Conservation (phyloP, 176 grass and related monocot species). For the Phyllostachys edulis region DNA sequence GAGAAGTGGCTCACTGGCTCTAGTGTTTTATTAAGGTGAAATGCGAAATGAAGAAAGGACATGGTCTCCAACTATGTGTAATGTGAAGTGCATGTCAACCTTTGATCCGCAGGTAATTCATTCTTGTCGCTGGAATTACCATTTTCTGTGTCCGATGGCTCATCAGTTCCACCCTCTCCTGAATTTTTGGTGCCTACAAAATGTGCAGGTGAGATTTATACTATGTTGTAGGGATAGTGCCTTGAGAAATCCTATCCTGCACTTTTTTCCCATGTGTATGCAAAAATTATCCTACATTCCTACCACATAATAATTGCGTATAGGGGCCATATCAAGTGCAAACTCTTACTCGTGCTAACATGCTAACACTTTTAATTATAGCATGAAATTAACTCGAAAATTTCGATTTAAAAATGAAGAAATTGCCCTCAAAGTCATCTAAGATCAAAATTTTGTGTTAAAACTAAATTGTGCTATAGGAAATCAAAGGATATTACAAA, state of each 20-base stretch:
- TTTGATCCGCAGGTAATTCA: constrained; percentile 40
- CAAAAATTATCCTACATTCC: background rate
- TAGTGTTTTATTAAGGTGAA: background rate
- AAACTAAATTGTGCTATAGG: background rate
- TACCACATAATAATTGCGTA: background rate
- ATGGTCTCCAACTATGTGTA: constrained; percentile 41
- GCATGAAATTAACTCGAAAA: background rate
- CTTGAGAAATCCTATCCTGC: constrained; percentile 22
- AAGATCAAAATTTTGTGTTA: background rate
- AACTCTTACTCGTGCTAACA: background rate
- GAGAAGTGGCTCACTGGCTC: background rate
- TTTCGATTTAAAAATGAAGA: background rate
- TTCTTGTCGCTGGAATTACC: constrained; percentile 52
- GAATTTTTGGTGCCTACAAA: constrained; percentile 43
- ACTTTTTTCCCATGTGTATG: background rate
- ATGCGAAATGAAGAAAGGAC: constrained; percentile 1
- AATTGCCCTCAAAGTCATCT: background rate
- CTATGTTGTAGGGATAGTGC: constrained; percentile 18
- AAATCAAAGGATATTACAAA: background rate
- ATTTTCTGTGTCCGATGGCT: constrained; percentile 49
- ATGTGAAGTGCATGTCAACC: constrained; percentile 50
- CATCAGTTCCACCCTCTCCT: constrained; percentile 60
- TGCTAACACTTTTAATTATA: constrained; percentile 1
- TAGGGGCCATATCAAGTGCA: background rate
- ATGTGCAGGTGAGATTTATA: constrained; percentile 47